Evolutionary conservation across 1,139 yeast genomes (phyloP).

Genomic region (Taphrina deformans): DNA sequence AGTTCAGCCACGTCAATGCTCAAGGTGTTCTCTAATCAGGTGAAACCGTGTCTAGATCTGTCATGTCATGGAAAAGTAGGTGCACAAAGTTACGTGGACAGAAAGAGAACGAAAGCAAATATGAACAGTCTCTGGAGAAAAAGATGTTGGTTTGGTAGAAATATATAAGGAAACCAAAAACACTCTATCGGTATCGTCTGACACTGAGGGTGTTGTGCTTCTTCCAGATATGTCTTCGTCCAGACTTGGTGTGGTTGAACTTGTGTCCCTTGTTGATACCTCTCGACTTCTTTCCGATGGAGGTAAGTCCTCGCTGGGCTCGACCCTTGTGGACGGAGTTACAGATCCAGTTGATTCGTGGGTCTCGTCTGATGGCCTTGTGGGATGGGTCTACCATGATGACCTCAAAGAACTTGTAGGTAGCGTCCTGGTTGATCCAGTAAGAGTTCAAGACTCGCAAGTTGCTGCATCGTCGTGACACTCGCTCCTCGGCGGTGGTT

Average conservation of each 20-base stretch:
- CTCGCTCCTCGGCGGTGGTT: slow-evolving; percentile 99
- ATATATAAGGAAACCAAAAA: background rate
- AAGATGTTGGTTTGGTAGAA: too few species aligned
- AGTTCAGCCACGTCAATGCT: too few species aligned
- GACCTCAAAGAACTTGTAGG: slow-evolving; percentile 98
- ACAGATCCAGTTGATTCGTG: slow-evolving; percentile 99
- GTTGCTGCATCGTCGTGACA: slow-evolving; percentile 98
- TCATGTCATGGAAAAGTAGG: too few species aligned
- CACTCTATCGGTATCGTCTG: slow-evolving; percentile 95
- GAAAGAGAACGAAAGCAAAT: too few species aligned
- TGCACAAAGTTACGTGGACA: too few species aligned
- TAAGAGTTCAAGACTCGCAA: slow-evolving; percentile 98
- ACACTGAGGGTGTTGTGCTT: slow-evolving; percentile 97
- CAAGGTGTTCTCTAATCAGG: too few species aligned
- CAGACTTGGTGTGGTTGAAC: slow-evolving; percentile 30
- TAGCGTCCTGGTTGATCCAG: slow-evolving; percentile 99
- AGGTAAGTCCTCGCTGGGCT: slow-evolving; percentile 98
- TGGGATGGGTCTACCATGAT: slow-evolving; percentile 96
- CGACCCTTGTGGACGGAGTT: slow-evolving; percentile 99
- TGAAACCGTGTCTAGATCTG: too few species aligned
- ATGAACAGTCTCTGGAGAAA: background rate
- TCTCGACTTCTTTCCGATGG: slow-evolving; percentile 51
- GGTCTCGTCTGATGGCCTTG: slow-evolving; percentile 98
- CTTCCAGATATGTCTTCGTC: slow-evolving; percentile 99
- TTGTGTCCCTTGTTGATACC: slow-evolving; percentile 99